Evolutionary conservation across 2,329 filamentous ascomycete species (phyloP), one percentile per base, ranked within the genome.

Genomic region (Phyllosticta citrichinensis): DNA sequence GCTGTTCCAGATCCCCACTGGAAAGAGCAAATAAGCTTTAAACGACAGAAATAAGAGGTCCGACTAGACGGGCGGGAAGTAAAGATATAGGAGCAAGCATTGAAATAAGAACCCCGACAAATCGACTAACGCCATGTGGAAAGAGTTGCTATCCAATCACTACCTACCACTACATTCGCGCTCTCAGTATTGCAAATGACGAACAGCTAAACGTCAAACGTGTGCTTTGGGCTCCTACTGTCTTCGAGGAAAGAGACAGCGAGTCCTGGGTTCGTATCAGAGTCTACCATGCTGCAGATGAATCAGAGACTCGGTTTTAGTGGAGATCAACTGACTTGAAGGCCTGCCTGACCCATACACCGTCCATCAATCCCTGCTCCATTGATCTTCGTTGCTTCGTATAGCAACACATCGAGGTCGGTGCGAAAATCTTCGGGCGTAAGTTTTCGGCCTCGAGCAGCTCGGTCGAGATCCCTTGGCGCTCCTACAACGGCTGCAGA

Each of bases 1-100:
- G 20, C 79, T 87, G 62, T 88, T 88, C 76, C 82, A 84, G 72
- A 87, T 89, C 66, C 86, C 87, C 3, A 88, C 86, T 9, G 86
- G 85, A 27, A 87, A 84, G 75, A 68, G 27, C 25, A 62, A 58
- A 55, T 62, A 59, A 27, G 19, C 52, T 53, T 47, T n/a, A 14
- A n/a, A 30, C 27, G 27, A 8, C 2, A 5, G 27, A 10, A 2
- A 30, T 12, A 47, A 8, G 14, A 47, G 4, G 8, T 17, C 40
- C 40, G 3, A 47, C 14, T 47, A n/a, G 40, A 19, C 40, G 8
- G 40, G n/a, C 17, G 40, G 40, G 40, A 47, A n/a, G 17, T 1
- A n/a, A 47, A 19, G 40, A 8, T 47, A n/a, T 47, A 47, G 40
- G 40, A 47, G 14, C 40, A 47, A n/a, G 17, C 4, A 47, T 19